Percentiles rank a stretch among this genome's conserved stretches.
Evolutionary conservation across 495 filamentous ascomycete species (phyloP).

Genomic region (Trichoderma erinaceum): DNA sequence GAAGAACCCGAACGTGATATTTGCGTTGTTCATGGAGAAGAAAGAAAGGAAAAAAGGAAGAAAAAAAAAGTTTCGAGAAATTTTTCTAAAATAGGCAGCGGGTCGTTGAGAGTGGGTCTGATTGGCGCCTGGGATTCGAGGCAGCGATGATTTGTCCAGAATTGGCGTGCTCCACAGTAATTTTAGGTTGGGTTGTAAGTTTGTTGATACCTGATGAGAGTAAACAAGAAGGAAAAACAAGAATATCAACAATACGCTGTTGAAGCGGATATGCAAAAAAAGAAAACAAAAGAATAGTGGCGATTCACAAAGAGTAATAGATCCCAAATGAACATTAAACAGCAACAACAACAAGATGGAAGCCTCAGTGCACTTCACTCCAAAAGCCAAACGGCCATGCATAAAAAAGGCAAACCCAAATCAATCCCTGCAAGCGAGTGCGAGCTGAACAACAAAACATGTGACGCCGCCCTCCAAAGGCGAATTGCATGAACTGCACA

Average conservation of each 20-base stretch:
- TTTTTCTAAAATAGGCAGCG: slow-evolving; percentile 13
- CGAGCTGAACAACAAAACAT: slow-evolving; percentile 5
- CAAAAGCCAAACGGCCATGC: no score
- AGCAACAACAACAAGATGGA: no score
- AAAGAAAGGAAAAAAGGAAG: slow-evolving; percentile 28
- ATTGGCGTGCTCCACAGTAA: not conserved
- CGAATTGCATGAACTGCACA: slow-evolving; percentile 1
- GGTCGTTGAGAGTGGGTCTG: slow-evolving; percentile 3
- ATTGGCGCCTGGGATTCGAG: not conserved
- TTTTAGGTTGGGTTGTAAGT: not conserved
- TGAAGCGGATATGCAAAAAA: no score
- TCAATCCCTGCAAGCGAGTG: not conserved
- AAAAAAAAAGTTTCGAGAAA: slow-evolving; percentile 17
- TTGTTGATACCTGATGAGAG: not conserved
- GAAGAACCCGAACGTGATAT: slow-evolving; percentile 45
- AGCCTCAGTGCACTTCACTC: no score
- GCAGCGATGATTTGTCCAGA: not conserved
- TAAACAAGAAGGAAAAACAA: no score
- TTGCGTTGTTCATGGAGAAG: slow-evolving; percentile 50
- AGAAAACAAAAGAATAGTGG: no score
- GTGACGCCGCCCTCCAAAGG: not conserved
- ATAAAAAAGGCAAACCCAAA: no score
- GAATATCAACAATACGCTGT: no score
- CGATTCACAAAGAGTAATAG: no score
- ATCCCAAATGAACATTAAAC: no score